Evolutionary conservation across 163 green algal genomes (phyloP).

Genomic region (Dunaliella salina): DNA sequence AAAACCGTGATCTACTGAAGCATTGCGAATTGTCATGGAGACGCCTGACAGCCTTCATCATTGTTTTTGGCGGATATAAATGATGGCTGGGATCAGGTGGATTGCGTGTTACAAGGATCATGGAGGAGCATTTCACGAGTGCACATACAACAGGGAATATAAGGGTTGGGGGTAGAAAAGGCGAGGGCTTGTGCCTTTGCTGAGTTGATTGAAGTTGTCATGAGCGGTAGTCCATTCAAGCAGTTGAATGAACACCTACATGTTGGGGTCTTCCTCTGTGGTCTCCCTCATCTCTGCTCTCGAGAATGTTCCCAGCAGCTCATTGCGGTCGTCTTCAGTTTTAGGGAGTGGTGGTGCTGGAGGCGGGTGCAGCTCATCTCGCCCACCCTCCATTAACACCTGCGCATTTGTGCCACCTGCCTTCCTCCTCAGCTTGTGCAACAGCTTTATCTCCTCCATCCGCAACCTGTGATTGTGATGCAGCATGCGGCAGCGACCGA

Average conservation of each 20-base stretch:
- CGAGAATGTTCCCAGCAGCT: neutral
- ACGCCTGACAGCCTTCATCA: too few species aligned
- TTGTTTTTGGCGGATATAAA: too few species aligned
- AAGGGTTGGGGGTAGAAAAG: too few species aligned
- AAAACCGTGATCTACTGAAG: too few species aligned
- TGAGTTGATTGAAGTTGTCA: too few species aligned
- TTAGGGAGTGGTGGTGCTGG: neutral
- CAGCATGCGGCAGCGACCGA: too few species aligned
- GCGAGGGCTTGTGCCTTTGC: too few species aligned
- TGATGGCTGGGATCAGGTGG: too few species aligned
- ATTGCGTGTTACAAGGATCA: too few species aligned
- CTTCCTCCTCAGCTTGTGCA: slow-evolving; percentile 18
- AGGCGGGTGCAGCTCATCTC: neutral
- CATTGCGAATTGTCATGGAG: too few species aligned
- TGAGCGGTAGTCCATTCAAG: neutral
- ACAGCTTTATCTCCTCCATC: slow-evolving; percentile 18
- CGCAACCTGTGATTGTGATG: neutral
- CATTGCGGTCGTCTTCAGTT: neutral
- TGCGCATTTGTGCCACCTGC: neutral
- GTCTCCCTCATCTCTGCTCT: slow-evolving; percentile 5
- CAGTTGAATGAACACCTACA: neutral
- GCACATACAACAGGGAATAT: too few species aligned
- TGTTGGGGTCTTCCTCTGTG: slow-evolving; percentile 16
- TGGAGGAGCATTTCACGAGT: too few species aligned
- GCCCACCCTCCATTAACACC: neutral